phyloP scores from a whole-genome alignment of 768 basidiomycete genomes.

The Mycena floridula region DNA sequence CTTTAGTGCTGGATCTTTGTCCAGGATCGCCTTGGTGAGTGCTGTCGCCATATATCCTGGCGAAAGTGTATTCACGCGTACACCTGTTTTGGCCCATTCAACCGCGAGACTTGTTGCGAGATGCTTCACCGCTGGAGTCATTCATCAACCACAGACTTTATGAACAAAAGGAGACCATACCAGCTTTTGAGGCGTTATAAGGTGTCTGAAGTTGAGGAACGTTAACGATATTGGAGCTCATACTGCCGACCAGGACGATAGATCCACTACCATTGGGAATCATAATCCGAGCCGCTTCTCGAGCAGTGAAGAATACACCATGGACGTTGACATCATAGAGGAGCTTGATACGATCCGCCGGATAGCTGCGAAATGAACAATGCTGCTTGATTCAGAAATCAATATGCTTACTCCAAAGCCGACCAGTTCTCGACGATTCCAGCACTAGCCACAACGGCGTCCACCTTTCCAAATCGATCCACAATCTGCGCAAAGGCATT shows the following conservation, averaged over 20 bases:
- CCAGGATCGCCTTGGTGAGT: conserved; percentile 78
- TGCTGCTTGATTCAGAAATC: neutral
- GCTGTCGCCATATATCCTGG: conserved; percentile 95
- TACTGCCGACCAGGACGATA: conserved; percentile 83
- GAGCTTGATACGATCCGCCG: conserved; percentile 75
- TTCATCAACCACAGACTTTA: conserved; percentile 4
- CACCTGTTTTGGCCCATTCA: conserved; percentile 90
- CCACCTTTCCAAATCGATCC: conserved; percentile 62
- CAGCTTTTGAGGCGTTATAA: conserved; percentile 94
- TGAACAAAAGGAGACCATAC: conserved; percentile 26
- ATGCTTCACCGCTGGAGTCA: conserved; percentile 71
- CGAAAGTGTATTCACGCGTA: conserved; percentile 58
- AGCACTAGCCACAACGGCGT: conserved; percentile 84
- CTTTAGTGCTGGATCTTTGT: conserved; percentile 71
- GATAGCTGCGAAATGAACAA: conserved; percentile 49
- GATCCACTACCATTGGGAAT: conserved; percentile 72
- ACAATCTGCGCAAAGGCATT: conserved; percentile 62
- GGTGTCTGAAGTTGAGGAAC: conserved; percentile 91
- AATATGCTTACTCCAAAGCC: conserved; percentile 65
- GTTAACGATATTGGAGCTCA: conserved; percentile 93
- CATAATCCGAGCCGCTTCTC: conserved; percentile 92
- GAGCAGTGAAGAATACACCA: conserved; percentile 92
- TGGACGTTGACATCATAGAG: conserved; percentile 93
- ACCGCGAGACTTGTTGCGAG: conserved; percentile 91
- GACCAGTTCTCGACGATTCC: conserved; percentile 91